Evolutionary conservation across 192 early-diverging fungal species (phyloP).

Genomic region (Backusella luteola): DNA sequence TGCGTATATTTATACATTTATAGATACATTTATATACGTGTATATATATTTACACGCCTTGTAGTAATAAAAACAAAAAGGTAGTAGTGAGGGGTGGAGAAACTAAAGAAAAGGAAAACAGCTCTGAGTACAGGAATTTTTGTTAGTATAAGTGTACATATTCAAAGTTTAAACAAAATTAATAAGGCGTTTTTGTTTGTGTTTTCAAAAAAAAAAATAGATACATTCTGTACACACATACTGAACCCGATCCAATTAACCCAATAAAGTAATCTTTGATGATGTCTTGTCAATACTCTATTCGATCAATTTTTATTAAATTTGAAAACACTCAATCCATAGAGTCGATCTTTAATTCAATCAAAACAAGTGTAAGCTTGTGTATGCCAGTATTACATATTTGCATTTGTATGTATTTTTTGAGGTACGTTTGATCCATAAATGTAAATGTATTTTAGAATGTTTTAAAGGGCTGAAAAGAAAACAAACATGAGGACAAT

Average conservation of each 20-base stretch:
- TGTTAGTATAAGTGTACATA: slow-evolving; percentile 7
- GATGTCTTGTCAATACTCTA: slow-evolving; percentile 1
- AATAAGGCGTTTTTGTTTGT: slow-evolving; percentile 1
- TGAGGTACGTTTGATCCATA: neutral
- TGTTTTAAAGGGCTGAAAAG: neutral
- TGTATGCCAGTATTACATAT: neutral
- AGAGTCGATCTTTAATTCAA: neutral
- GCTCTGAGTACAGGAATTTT: neutral
- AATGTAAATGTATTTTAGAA: neutral
- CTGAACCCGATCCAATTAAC: slow-evolving; percentile 2
- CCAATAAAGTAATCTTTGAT: neutral
- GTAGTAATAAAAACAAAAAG: neutral
- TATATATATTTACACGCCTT: neutral
- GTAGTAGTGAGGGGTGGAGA: neutral
- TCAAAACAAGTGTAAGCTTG: neutral
- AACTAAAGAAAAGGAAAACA: neutral
- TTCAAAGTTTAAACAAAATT: slow-evolving; percentile 7
- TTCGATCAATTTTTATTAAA: neutral
- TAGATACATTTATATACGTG: neutral
- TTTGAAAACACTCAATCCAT: neutral
- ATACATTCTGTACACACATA: slow-evolving; percentile 7
- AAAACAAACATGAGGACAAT: slow-evolving; percentile 1
- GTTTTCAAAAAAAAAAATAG: neutral
- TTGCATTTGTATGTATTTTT: neutral
- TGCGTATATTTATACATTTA: neutral